Conservation (phyloP, 2,329 filamentous ascomycete species). For the Penicillium vulpinum region DNA sequence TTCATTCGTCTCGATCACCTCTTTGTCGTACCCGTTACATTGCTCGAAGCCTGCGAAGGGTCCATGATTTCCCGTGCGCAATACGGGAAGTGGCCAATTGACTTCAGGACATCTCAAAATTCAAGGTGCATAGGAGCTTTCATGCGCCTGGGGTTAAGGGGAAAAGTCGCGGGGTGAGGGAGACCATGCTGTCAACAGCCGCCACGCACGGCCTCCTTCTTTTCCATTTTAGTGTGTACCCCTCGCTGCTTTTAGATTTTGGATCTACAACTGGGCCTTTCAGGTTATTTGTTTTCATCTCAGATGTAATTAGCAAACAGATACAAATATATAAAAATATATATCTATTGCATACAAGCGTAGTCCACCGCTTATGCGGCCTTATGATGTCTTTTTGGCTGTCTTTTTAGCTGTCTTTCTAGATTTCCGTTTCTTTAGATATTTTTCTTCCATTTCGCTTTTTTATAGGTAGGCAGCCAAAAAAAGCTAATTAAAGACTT, state of each 20-base stretch:
- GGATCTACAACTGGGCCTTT: background rate
- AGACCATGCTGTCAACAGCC: constrained; percentile 11
- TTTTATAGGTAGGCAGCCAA: too few relatives aligned
- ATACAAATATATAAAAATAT: too few relatives aligned
- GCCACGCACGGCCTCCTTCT: constrained; percentile 9
- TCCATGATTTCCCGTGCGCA: constrained; percentile 42
- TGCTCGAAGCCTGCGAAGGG: constrained; percentile 57
- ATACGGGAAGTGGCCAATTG: constrained; percentile 26
- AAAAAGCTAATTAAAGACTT: too few relatives aligned
- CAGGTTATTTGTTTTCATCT: background rate
- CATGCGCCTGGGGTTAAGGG: constrained; percentile 4
- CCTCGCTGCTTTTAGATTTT: constrained; percentile 5
- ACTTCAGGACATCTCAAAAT: constrained; percentile 27
- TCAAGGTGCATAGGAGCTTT: constrained; percentile 2
- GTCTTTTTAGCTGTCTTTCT: too few relatives aligned
- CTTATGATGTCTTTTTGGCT: too few relatives aligned
- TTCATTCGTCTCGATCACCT: constrained; percentile 4
- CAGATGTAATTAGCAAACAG: background rate
- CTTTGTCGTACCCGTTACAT: constrained; percentile 66
- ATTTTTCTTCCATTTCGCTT: too few relatives aligned
- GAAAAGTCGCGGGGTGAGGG: constrained; percentile 9
- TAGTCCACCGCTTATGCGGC: too few relatives aligned
- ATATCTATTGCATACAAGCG: too few relatives aligned
- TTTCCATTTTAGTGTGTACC: constrained; percentile 8
- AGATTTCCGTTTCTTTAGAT: too few relatives aligned